Base-by-base conservation (phyloP, 2,329 filamentous ascomycete species). In the Epichloe festucae region DNA sequence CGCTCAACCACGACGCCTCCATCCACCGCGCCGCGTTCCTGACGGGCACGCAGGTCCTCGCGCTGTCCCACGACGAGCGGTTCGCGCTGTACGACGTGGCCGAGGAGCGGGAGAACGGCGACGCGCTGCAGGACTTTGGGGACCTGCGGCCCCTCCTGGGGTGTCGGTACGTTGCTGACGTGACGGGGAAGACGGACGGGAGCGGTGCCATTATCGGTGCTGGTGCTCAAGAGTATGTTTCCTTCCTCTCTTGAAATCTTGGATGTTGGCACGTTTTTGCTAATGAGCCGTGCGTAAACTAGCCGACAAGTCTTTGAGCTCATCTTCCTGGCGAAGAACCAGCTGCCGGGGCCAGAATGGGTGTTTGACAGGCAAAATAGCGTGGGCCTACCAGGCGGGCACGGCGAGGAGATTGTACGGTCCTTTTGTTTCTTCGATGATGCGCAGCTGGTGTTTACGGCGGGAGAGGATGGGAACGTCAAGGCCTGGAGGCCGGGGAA, bases 21-120 rank as follows among this genome's bases (percentile, higher is more conserved):
- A 78, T 91, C 56, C 85, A 89, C 64, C 84, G 80, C 57, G 82
- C 86, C 14, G 84, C 81, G 5, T 90, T 89, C 68, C 70, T 91
- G 51, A 79, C 58, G 6, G 66, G 71, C 15, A 76, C 75, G 5
- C 77, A 85, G 60, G 77, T 89, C 35, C 88, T 81, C 56, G 85
- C 84, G 4, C 68, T 90, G 10, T 87, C 84, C 1, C 85, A 89
- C 53, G 87, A 91, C 63, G 87, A 93, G 70, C 82, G 80, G 53
- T 78, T 89, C 55, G 82, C 84, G 17, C 75, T 89, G 52, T 89
- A 89, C 63, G 78, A 83, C 55, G 70, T 86, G 51, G 78, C 81
- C 46, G 84, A 85, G 56, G 76, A 77, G 40, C 70, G 73, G n/a
- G 76, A 78, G 45, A 77, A 78, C 17, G 82, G 80, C 10, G 71